Base-by-base conservation (phyloP, 2,329 filamentous ascomycete genomes). In the Aschersonia sp. region DNA sequence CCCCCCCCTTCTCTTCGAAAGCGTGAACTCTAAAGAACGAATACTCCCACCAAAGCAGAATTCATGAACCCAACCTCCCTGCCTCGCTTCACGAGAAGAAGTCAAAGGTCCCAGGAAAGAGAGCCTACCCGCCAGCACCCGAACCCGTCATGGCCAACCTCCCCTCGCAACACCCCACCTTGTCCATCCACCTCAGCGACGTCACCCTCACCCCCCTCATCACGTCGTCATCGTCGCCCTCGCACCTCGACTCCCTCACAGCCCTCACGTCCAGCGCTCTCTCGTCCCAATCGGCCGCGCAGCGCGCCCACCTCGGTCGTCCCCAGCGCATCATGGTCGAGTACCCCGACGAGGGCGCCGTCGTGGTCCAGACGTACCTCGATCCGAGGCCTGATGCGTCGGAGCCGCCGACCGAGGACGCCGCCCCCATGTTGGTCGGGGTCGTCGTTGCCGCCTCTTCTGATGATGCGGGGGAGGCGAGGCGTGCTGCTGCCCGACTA, bases 301-400 rank as follows among this genome's bases (percentile, higher is more conserved):
- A 65, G 35, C 72, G 76, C 45, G 66, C 80, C 5, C 70, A 68
- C 44, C 67, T 78, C 43, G 77, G 77, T 53, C 56, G 58, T 5
- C 73, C 76, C 3, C 67, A 74, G 56, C 73, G 77, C 59, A 69
- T 81, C 52, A 73, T 80, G 60, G 70, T 80, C 57, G 77, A 80
- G 58, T 74, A 75, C 57, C 64, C 63, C 3, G 62, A 66, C 40
- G 61, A 62, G 45, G 67, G 66, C 29, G 61, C 68, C 53, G 60
- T 70, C 45, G 59, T 71, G 43, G 55, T 71, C 30, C 63, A 72
- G 51, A 72, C 69, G 30, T 76, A 69, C 55, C 59, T 75, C 51
- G 67, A 70, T 49, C 65, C 66, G 30, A 20, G 20, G 20, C 20
- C 20, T 20, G 20, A 20, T 20, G 20, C 20, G 20, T 20, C 20